Evolutionary conservation across 495 filamentous ascomycete species (phyloP), one percentile per base, ranked within the genome.

Genomic region (Aspergillus sparsus): DNA sequence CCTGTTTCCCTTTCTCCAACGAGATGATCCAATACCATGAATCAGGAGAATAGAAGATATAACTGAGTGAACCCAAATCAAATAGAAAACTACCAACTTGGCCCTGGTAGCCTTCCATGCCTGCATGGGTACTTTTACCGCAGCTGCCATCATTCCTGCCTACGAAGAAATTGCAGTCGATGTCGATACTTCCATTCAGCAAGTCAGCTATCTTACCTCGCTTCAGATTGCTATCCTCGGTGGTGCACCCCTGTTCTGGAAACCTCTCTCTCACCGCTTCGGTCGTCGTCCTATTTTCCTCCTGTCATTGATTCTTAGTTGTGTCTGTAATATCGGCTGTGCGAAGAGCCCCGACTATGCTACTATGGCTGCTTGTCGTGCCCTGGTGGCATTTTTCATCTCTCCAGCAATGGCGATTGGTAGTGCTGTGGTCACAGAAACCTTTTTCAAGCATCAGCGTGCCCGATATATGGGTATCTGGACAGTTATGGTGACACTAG

Each of bases 121-220:
- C 9, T 77, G 73, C 55, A 84, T 84, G 80, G 73, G 80, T 7
- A 85, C 83, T 7, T 83, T 85, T 64, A 82, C 72, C 1, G 83
- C 83, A 0, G 76, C 81, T 1, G 67, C 70, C 21, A 82, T 85
- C 56, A 83, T 83, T 49, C 77, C 78, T 6, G 82, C 80, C 32
- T 85, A 80, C 58, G 71, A 74, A 55, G 53, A 73, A 27, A 80
- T 84, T 41, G 68, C 80, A 7, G 58, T 66, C 7, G 79, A 82
- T 34, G 53, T 84, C 16, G 68, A 66, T 5, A 69, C 77, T 8
- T 73, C 74, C 11, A 44, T 85, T 2, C 77, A 78, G 44, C 66
- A 65, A 9, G 75, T 76, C 13, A 79, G 76, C 34, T 84, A 85
- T 56, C 70, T 84, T 10, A 82, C 77, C 4, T 79, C 76, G 1